These are phyloP conservation scores for Xylariaceae sp. DNA, from an alignment of 2,329 filamentous ascomycete species.

Conservation along the genomic window DNA sequence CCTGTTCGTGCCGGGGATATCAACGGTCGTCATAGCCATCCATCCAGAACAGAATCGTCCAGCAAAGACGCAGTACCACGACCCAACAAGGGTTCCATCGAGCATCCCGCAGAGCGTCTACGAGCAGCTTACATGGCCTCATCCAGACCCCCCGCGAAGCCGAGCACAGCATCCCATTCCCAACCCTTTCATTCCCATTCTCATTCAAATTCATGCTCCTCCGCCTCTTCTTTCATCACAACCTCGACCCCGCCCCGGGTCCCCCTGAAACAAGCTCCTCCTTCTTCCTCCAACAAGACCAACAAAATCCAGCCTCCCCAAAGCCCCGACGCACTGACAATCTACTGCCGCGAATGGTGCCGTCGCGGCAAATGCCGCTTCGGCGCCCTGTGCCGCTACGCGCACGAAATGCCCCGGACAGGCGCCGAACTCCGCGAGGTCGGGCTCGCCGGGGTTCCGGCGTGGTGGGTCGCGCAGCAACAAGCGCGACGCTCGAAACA, in stretches of 20 bases:
- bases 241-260: too few species aligned
- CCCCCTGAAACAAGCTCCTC: neutral
- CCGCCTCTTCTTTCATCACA: too few species aligned
- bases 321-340: neutral
- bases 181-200: too few species aligned
- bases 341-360: conserved; percentile 44
- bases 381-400: conserved; percentile 39
- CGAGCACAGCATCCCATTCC: neutral
- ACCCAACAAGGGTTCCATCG: neutral
- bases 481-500: neutral
- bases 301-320: neutral
- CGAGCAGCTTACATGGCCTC: neutral
- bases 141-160: too few species aligned
- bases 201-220: too few species aligned
- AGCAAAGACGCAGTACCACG: neutral
- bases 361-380: conserved; percentile 44
- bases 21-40: too few species aligned
- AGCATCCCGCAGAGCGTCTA: conserved; percentile 2
- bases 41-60: neutral
- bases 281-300: neutral
- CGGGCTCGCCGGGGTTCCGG: conserved; percentile 39
- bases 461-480: conserved; percentile 36
- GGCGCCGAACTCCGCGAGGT: conserved; percentile 37
- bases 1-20: neutral
- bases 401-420: conserved; percentile 45